Conservation (phyloP, 495 filamentous ascomycete species). For the Xylaria scruposa region DNA sequence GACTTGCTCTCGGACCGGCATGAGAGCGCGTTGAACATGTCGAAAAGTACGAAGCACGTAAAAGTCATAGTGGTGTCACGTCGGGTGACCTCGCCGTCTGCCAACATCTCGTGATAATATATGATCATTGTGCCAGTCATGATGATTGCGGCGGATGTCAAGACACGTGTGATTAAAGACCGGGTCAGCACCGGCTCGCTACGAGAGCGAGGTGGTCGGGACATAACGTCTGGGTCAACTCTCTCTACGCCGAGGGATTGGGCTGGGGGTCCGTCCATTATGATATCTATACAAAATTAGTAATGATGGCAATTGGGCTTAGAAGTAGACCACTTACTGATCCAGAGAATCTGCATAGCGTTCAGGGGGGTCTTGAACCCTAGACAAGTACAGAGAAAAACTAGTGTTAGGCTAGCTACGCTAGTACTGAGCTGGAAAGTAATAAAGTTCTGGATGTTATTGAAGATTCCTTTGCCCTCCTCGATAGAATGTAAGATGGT, state of each 20-base stretch:
- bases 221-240: constrained; percentile 94
- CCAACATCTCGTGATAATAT: constrained; percentile 87
- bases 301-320: not conserved
- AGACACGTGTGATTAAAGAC: constrained; percentile 78
- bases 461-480: constrained; percentile 98
- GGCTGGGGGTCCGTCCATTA: constrained; percentile 98
- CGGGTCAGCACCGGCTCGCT: constrained; percentile 86
- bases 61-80: constrained; percentile 99
- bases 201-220: constrained; percentile 82
- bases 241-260: constrained; percentile 97
- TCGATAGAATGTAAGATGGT: constrained; percentile 96
- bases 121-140: constrained; percentile 90
- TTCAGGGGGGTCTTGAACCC: constrained; percentile 95
- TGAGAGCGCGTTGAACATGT: constrained; percentile 97
- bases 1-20: constrained; percentile 93
- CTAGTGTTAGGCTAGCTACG: constrained; percentile 89
- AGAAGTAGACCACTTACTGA: constrained; percentile 71
- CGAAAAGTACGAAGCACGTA: constrained; percentile 96
- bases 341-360: constrained; percentile 99
- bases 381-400: constrained; percentile 87
- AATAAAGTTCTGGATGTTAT: constrained; percentile 99
- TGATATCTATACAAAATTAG: constrained; percentile 73
- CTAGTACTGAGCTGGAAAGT: constrained; percentile 98
- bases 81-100: constrained; percentile 79
- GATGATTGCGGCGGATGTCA: constrained; percentile 87